Evolutionary conservation across 768 basidiomycete species (phyloP).

Genomic region (Leccinum rimulosum): DNA sequence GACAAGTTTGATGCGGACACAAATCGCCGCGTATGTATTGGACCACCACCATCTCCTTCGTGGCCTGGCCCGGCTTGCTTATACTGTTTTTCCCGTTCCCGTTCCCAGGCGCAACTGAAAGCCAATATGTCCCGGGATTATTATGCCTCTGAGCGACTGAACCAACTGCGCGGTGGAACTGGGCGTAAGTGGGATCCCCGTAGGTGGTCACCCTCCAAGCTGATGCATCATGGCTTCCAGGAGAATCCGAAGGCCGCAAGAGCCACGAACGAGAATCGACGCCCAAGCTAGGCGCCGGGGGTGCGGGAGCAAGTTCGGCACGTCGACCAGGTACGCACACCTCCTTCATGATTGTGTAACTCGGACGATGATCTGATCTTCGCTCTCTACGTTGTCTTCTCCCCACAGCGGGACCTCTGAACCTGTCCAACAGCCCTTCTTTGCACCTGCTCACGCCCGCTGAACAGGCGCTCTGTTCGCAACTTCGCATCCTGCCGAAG

Average conservation of each 20-base stretch:
- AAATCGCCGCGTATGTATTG: conserved; percentile 59
- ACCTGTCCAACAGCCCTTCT: conserved; percentile 86
- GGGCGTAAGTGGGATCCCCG: conserved; percentile 39
- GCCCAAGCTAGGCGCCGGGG: conserved; percentile 43
- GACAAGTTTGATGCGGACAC: conserved; percentile 84
- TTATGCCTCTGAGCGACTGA: conserved; percentile 49
- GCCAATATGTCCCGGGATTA: conserved; percentile 55
- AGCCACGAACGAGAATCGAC: conserved; percentile 63
- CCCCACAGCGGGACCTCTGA: conserved; percentile 60
- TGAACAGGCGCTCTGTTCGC: conserved; percentile 86
- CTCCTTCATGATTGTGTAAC: not conserved
- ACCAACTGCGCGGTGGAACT: conserved; percentile 44
- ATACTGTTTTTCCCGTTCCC: not conserved
- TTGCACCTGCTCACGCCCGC: conserved; percentile 85
- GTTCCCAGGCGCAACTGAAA: conserved; percentile 59
- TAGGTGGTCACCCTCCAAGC: not conserved
- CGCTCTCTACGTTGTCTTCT: not conserved
- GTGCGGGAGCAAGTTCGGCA: conserved; percentile 36
- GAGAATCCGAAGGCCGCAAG: conserved; percentile 50
- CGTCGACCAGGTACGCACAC: conserved; percentile 41
- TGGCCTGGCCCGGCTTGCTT: not conserved
- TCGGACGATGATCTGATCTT: not conserved
- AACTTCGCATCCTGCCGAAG: conserved; percentile 88
- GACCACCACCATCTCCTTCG: not conserved
- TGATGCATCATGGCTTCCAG: conserved; percentile 13